A percentile compares a stretch with the other conserved stretches of the same genome.
phyloP scores from a whole-genome alignment of 1,139 yeast species.

The Lipomyces yarrowii region DNA sequence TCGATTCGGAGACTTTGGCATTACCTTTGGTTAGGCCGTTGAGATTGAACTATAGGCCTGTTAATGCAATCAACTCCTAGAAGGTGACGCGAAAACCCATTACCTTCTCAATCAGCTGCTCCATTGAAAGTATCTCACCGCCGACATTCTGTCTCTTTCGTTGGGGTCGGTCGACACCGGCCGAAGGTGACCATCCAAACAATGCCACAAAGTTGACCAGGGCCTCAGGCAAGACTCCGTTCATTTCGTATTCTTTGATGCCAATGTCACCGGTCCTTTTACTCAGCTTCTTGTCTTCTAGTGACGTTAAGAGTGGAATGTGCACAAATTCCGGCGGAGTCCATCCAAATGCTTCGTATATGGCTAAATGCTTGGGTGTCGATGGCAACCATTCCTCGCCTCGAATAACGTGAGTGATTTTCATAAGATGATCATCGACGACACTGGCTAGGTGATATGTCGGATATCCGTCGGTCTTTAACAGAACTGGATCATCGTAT shows the following conservation, averaged over 20 bases:
- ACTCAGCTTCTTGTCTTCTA: slow-evolving; percentile 75
- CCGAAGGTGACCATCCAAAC: slow-evolving; percentile 80
- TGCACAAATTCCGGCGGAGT: slow-evolving; percentile 78
- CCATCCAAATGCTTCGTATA: slow-evolving; percentile 90
- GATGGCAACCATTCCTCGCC: slow-evolving; percentile 97
- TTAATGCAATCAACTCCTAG: not conserved
- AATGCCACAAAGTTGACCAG: slow-evolving; percentile 82
- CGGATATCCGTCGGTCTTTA: slow-evolving; percentile 91
- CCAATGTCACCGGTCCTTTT: slow-evolving; percentile 85
- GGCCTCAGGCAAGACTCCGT: slow-evolving; percentile 82
- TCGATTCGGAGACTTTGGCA: slow-evolving; percentile 83
- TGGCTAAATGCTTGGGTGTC: slow-evolving; percentile 89
- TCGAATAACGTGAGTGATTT: slow-evolving; percentile 87
- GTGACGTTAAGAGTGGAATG: slow-evolving; percentile 80
- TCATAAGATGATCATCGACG: slow-evolving; percentile 91
- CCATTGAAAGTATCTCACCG: slow-evolving; percentile 59
- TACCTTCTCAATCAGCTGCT: slow-evolving; percentile 50
- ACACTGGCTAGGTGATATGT: slow-evolving; percentile 97
- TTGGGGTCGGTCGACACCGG: slow-evolving; percentile 43
- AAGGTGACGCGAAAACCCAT: not conserved
- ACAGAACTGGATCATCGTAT: slow-evolving; percentile 83
- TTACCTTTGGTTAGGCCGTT: slow-evolving; percentile 86
- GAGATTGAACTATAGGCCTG: slow-evolving; percentile 48
- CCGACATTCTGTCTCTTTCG: slow-evolving; percentile 46
- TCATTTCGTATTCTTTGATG: slow-evolving; percentile 43